Base-by-base conservation (phyloP, 495 filamentous ascomycete genomes). In the Xylaria longipes region DNA sequence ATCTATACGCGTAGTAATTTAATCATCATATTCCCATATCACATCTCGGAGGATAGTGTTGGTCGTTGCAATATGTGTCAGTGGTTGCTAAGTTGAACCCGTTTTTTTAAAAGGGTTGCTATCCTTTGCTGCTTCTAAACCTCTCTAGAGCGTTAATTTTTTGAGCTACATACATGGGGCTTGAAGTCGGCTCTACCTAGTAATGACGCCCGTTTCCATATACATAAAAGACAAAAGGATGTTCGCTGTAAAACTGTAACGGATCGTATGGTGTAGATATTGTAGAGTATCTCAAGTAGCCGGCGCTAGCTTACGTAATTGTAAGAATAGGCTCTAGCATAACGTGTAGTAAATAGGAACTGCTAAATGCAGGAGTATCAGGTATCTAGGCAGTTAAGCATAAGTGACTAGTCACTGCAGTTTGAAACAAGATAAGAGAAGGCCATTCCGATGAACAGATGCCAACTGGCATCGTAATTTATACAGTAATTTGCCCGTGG, bases 401-500 rank as follows among this genome's bases (percentile, higher is more conserved):
- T 15, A 25, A 52, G 22, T 12, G 6, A 52, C 6, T 3, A 14
- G 17, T 60, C 56, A 62, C 39, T 1, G 12, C 33, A 45, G 3
- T 22, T 29, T 2, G 2, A 0, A 9, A 3, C 9, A 39, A 25
- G 65, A 25, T 60, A 62, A 52, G 12, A 62, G 41, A 37, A 52
- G n/a, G 25, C n/a, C 6, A 20, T 15, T 67, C n/a, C 60, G 62
- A 37, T 67, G 33, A 67, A 45, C 41, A 39, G 15, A 17, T 52
- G n/a, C 56, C 37, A 31, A 69, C 75, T 69, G 29, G 46, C 50
- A 14, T 72, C 71, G 50, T 69, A 2, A 75, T 65, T 61, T 54
- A 58, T 71, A 72, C 62, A 37, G 22, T 41, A 61, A 22, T 50
- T 73, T 60, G 45, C 56, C 67, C 50, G 22, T 39, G 22, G 45